These are phyloP conservation scores for Glycine latifolia DNA, from an alignment of 306 rosid species.

Conservation along the genomic window DNA sequence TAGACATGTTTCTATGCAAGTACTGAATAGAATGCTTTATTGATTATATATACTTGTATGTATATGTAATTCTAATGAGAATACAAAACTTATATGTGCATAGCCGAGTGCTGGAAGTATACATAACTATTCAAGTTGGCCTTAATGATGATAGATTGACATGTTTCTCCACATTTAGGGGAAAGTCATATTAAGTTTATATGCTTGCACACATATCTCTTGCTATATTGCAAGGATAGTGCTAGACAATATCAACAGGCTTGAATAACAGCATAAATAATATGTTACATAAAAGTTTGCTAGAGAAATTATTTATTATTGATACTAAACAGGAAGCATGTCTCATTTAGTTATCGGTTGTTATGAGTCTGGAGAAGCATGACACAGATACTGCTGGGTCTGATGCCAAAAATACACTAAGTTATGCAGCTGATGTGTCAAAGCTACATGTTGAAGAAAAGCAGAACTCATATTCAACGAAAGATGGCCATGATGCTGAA, in stretches of 20 bases:
- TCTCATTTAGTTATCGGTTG: constrained; percentile 60
- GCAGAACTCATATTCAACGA: constrained; percentile 47
- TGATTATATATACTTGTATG: neutral
- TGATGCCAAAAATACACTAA: constrained; percentile 52
- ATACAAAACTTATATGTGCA: neutral
- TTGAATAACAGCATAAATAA: constrained; percentile 1
- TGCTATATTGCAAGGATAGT: constrained; percentile 23
- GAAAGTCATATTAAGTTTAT: neutral
- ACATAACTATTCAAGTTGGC: constrained; percentile 6
- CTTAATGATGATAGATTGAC: neutral
- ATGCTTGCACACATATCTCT: constrained; percentile 31
- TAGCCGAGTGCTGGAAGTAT: constrained; percentile 1
- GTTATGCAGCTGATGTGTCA: constrained; percentile 55
- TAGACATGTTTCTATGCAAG: neutral
- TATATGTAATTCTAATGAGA: constrained; percentile 3
- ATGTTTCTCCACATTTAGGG: constrained; percentile 1
- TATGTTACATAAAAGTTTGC: constrained; percentile 31
- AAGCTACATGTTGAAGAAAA: constrained; percentile 53
- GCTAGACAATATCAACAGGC: constrained; percentile 7
- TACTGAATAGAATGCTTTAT: neutral
- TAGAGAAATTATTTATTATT: constrained; percentile 43
- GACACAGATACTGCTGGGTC: constrained; percentile 55
- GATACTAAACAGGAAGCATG: constrained; percentile 46
- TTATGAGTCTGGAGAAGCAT: constrained; percentile 66
- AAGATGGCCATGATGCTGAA: constrained; percentile 49